A percentile compares a stretch with the other conserved stretches of the same genome.
phyloP scores from a whole-genome alignment of 768 basidiomycete species.

The Hemileccinum impolitum region DNA sequence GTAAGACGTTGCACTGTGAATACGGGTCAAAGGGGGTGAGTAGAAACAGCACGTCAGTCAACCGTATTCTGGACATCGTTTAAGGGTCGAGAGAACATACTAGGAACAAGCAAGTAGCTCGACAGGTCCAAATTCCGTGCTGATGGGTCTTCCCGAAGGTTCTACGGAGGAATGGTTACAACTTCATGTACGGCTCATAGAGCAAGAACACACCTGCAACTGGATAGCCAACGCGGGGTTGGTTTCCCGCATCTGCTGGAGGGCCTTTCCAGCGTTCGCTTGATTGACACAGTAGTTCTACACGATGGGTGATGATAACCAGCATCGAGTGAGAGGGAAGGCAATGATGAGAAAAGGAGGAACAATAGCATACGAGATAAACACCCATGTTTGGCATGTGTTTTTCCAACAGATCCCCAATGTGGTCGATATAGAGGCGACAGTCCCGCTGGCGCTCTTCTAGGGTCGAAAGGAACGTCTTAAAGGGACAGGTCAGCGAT shows the following conservation, averaged over 20 bases:
- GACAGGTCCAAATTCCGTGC: constrained; percentile 84
- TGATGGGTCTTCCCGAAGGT: constrained; percentile 70
- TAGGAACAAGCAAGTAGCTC: constrained; percentile 88
- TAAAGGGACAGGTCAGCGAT: neutral
- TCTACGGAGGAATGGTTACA: constrained; percentile 36
- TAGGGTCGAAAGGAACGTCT: constrained; percentile 83
- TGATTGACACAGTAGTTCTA: constrained; percentile 94
- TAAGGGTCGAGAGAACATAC: constrained; percentile 40
- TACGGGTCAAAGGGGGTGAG: neutral
- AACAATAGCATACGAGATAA: constrained; percentile 58
- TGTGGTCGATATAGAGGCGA: constrained; percentile 83
- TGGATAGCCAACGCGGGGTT: constrained; percentile 63
- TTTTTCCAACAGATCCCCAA: constrained; percentile 78
- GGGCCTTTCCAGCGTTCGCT: constrained; percentile 65
- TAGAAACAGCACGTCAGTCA: neutral
- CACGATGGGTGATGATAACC: neutral
- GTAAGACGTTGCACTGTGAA: constrained; percentile 89
- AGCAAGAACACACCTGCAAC: constrained; percentile 50
- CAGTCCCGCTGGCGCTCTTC: constrained; percentile 92
- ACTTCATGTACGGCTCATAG: neutral
- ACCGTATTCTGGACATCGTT: no score
- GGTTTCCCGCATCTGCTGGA: constrained; percentile 68
- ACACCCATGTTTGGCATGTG: constrained; percentile 76
- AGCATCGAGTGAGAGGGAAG: neutral
- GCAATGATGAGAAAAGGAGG: neutral